Base-by-base conservation (phyloP, 495 filamentous ascomycete species). In the Trichoderma gamsii region DNA sequence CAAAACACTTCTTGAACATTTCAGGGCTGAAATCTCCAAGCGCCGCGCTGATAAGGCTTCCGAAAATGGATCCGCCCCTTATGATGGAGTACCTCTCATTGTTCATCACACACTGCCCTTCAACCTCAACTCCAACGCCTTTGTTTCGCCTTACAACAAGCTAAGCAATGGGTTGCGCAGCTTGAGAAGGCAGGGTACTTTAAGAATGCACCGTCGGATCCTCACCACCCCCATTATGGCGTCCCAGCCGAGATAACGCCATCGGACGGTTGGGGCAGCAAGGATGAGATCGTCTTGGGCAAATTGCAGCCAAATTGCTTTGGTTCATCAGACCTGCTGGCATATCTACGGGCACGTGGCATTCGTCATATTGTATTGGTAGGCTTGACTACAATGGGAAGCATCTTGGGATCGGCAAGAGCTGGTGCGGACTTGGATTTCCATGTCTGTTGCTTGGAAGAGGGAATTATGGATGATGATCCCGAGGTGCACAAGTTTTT, bases 71-170 rank as follows among this genome's bases (percentile, higher is more conserved):
- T 16, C 6, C 18, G 43, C 7, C 1, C 63, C 32, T 41, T 41
- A 65, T 29, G 63, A 65, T 9, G 32, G 63, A 7, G 63, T 65
- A 6, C 63, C 63, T 21, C 23, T 65, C 7, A 65, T 65, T 41
- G 41, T 65, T 25, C 63, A 65, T 41, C 63, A 65, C 8, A 65
- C 63, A 9, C n/a, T 65, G 12, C 63, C 63, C 32, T 65, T 65
- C 63, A 65, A 65, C 16, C 3, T 65, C 23, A 65, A 65, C 63
- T 65, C 63, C 2, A 65, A 65, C n/a, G 63, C 63, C 12, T 65
- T 65, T 41, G 32, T 65, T 15, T 65, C 63, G 13, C 63, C 63
- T n/a, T 65, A 65, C 32, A 65, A 65, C 29, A 65, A 65, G n/a
- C 29, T 65, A 0, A 12, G 29, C n/a, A 65, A 41, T 65, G 63